These are phyloP conservation scores for Hericium rajendrae DNA, from an alignment of 768 basidiomycete species.

Conservation along the genomic window DNA sequence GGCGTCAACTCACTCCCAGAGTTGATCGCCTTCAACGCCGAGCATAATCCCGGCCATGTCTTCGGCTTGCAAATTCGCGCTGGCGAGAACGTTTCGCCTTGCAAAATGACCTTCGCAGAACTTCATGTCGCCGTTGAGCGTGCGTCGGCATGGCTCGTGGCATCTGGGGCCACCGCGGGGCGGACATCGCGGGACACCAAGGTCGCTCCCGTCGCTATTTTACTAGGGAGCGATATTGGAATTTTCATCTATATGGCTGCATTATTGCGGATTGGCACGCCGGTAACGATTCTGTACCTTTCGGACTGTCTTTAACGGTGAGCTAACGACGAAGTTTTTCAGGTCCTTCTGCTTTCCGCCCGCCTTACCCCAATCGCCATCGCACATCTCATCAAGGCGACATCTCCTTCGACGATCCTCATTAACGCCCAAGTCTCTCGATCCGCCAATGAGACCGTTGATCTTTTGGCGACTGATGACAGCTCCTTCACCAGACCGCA, in stretches of 20 bases:
- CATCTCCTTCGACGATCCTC: constrained; percentile 22
- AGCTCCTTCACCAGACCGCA: background rate
- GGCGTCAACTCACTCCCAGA: constrained; percentile 28
- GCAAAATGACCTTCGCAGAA: constrained; percentile 26
- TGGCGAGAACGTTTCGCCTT: constrained; percentile 14
- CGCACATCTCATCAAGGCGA: constrained; percentile 26
- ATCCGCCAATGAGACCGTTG: constrained; percentile 22
- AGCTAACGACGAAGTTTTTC: background rate
- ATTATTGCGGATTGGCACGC: constrained; percentile 27
- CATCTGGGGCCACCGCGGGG: constrained; percentile 19
- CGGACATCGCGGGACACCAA: constrained; percentile 17
- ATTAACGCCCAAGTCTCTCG: constrained; percentile 23
- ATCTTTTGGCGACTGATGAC: background rate
- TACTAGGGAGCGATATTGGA: constrained; percentile 28
- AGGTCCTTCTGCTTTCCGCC: constrained; percentile 30
- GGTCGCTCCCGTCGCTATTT: constrained; percentile 26
- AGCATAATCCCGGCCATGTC: constrained; percentile 25
- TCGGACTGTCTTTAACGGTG: background rate
- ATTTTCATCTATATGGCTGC: constrained; percentile 31
- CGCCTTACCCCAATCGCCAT: constrained; percentile 27
- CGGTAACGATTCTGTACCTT: constrained; percentile 18
- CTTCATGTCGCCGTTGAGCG: constrained; percentile 24
- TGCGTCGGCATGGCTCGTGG: constrained; percentile 26
- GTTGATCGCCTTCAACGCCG: constrained; percentile 28
- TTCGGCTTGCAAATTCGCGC: constrained; percentile 26